Conservation (phyloP, 768 basidiomycete genomes). For the Collybiopsis luxurians region DNA sequence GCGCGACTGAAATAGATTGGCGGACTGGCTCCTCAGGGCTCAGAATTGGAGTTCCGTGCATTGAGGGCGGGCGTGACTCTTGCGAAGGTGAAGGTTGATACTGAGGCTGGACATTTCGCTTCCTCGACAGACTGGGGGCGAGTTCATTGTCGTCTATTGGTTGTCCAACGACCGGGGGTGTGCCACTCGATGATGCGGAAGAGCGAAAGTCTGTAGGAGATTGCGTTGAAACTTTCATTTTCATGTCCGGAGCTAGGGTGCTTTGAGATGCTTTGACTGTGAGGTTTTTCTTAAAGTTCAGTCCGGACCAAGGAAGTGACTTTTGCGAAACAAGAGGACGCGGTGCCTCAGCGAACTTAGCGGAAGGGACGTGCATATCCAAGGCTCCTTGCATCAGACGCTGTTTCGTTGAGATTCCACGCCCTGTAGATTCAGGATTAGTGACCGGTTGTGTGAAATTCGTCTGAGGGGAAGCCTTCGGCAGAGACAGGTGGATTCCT, state of each 20-base stretch:
- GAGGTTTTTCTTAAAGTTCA: constrained; percentile 32
- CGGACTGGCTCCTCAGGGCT: neutral
- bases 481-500: constrained; percentile 2
- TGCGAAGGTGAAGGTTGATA: neutral
- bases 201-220: neutral
- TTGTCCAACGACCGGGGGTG: neutral
- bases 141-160: neutral
- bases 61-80: neutral
- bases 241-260: neutral
- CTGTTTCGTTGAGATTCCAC: constrained; percentile 33
- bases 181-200: neutral
- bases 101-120: no score
- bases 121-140: neutral
- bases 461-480: neutral
- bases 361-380: constrained; percentile 20
- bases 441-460: neutral
- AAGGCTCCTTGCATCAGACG: constrained; percentile 28
- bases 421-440: constrained; percentile 20
- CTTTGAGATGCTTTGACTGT: neutral
- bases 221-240: neutral
- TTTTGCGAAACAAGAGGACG: constrained; percentile 4
- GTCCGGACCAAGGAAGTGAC: constrained; percentile 12
- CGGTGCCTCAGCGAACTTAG: neutral
- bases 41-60: neutral
- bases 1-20: neutral